Percentiles rank a stretch among this genome's conserved stretches.
Conservation (phyloP, 208 protist genomes). For the Leptomonas pyrrhocoris region DNA sequence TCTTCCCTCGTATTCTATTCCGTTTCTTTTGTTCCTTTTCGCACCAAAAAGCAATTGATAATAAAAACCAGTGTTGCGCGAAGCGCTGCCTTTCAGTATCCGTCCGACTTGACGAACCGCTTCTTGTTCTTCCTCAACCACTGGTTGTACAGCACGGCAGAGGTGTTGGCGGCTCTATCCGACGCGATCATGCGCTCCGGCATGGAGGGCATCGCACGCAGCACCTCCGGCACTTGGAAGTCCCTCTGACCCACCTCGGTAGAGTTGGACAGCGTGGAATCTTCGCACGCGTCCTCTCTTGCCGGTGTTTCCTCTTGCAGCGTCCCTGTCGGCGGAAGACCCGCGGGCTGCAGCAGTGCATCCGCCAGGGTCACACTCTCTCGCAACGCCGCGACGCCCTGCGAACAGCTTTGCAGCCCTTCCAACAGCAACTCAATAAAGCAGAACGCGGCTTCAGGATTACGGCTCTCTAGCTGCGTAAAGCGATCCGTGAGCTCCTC, state of each 20-base stretch:
- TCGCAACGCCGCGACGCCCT: conserved; percentile 17
- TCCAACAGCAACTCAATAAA: conserved; percentile 32
- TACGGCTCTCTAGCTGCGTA: conserved; percentile 10
- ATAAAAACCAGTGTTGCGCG: too few species aligned
- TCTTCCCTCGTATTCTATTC: neutral
- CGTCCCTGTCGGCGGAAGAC: neutral
- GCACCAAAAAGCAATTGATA: too few species aligned
- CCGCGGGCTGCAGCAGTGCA: conserved; percentile 2
- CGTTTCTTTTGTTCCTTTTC: neutral
- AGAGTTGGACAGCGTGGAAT: neutral
- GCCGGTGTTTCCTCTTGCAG: neutral
- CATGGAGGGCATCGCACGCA: conserved; percentile 33
- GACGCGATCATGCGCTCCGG: conserved; percentile 26
- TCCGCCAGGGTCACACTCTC: conserved; percentile 20
- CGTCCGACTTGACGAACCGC: conserved; percentile 19
- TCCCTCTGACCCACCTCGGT: neutral
- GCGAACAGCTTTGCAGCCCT: conserved; percentile 11
- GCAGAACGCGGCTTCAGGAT: conserved; percentile 15
- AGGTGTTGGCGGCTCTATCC: conserved; percentile 30
- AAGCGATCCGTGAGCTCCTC: conserved; percentile 26
- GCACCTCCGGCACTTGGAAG: conserved; percentile 22
- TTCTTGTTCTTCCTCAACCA: conserved; percentile 31
- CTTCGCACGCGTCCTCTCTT: neutral
- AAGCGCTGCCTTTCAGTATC: neutral
- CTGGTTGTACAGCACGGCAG: conserved; percentile 34